Base-by-base conservation (phyloP, 75 land plant species). In the Chamaecyparis obtusa region DNA sequence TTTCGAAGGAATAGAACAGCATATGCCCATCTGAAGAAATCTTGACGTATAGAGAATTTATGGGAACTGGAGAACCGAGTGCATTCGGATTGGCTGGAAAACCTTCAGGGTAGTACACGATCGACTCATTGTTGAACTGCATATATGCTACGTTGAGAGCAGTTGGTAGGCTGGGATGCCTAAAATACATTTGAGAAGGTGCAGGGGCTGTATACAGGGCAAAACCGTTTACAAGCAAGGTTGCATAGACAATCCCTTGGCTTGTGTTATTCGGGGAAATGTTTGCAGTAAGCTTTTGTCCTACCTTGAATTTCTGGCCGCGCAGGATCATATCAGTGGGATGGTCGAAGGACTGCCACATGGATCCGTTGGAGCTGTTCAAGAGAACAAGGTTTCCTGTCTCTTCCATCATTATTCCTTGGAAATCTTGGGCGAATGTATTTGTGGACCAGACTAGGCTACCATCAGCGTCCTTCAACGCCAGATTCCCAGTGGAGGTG, bases 321-420 rank as follows among this genome's bases (percentile, higher is more conserved):
- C 49, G 87, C 49, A 84, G 80, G 19, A 41, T 69, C 36, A 10
- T 83, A 60, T 90, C 90, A 21, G 90, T 89, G 21, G 90, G 89
- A 39, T 86, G 57, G 71, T 92, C 91, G 83, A 93, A 93, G 33
- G 91, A 90, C 32, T 91, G 91, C 93, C 93, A 93, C 43, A 91
- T 69, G 5, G 79, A 79, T 3, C 51, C 83, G 41, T 89, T 87
- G 3, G 55, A 57, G 9, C 30, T 30, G 67, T 90, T 86, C 11
- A 83, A 72, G 14, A 93, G 88, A 32, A 89, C 89, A n/a, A 92
- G 36, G 84, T 93, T 90, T 16, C 93, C 94, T 32, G 67, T 79
- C 4, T 87, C 84, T 44, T 78, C 27, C 33, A 89, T 44, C n/a
- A 43, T 39, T 84, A 90, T 56, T 71, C 51, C 9, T 32, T 15